These are phyloP conservation scores for Proliferodiscus dingleyae DNA, from an alignment of 2,329 filamentous ascomycete species.

Conservation along the genomic window DNA sequence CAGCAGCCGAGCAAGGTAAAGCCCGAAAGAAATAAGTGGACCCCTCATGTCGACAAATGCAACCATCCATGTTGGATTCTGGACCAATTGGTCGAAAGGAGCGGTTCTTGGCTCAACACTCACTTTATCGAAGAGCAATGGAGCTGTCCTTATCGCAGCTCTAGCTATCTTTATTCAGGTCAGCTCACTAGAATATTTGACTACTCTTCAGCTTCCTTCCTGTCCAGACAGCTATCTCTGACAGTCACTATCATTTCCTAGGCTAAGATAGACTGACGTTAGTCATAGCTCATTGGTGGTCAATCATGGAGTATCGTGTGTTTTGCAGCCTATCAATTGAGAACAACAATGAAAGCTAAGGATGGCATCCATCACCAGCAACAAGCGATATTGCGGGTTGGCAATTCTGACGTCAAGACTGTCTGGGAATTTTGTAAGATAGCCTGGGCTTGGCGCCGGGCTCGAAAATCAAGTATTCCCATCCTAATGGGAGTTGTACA, in stretches of 20 bases:
- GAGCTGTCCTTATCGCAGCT: not conserved
- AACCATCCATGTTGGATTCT: too few species aligned
- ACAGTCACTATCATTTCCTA: too few species aligned
- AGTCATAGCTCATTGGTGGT: not conserved
- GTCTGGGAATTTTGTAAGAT: not conserved
- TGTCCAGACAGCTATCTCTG: not conserved
- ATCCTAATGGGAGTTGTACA: not conserved
- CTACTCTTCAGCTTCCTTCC: too few species aligned
- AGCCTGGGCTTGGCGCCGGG: not conserved
- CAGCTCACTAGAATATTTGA: too few species aligned
- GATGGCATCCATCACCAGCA: constrained; percentile 45
- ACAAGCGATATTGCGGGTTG: constrained; percentile 26
- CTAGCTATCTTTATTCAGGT: not conserved
- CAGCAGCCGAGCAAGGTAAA: too few species aligned
- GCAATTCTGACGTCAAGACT: not conserved
- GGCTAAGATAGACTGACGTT: not conserved
- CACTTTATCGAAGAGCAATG: not conserved
- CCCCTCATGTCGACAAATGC: too few species aligned
- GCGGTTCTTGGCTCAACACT: not conserved
- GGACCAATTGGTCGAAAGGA: constrained; percentile 12
- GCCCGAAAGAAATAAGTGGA: too few species aligned
- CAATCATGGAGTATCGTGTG: not conserved
- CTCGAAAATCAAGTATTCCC: not conserved
- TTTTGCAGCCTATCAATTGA: constrained; percentile 23
- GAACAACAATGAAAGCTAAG: constrained; percentile 46